These are phyloP conservation scores for Thielaviopsis musarum DNA, from an alignment of 2,329 filamentous ascomycete genomes.

Conservation along the genomic window DNA sequence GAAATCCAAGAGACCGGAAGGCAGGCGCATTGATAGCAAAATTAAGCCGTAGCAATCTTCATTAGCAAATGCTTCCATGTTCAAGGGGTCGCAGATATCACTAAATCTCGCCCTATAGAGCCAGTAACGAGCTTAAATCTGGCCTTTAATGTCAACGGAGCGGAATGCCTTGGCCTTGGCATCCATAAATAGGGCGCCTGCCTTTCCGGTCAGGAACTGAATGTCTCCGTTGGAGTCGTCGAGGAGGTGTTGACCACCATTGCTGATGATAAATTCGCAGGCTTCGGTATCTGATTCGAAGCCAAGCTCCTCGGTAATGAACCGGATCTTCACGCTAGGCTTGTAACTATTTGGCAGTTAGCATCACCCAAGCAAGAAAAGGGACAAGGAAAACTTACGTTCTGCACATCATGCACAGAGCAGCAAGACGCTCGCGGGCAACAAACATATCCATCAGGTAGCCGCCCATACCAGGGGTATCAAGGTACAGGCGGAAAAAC, in stretches of 20 bases:
- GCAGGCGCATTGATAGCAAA: no score
- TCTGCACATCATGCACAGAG: slow-evolving; percentile 84
- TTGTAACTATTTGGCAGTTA: slow-evolving; percentile 54
- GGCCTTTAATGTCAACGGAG: slow-evolving; percentile 91
- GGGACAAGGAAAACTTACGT: slow-evolving; percentile 46
- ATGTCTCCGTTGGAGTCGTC: slow-evolving; percentile 44
- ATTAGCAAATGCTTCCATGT: background rate
- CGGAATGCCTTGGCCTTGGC: slow-evolving; percentile 60
- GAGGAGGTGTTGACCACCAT: slow-evolving; percentile 59
- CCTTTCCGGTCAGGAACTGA: slow-evolving; percentile 56
- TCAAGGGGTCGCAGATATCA: no score
- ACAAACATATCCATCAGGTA: slow-evolving; percentile 99
- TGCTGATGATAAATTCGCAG: slow-evolving; percentile 73
- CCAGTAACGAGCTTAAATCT: slow-evolving; percentile 41
- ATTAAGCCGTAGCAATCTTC: background rate
- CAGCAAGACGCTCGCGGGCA: slow-evolving; percentile 76
- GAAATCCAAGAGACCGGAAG: no score
- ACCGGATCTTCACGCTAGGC: slow-evolving; percentile 72
- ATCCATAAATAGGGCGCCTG: slow-evolving; percentile 53
- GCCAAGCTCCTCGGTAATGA: slow-evolving; percentile 87
- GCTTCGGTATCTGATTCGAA: slow-evolving; percentile 89
- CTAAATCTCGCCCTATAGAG: no score
- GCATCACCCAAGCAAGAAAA: background rate
- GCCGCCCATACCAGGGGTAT: slow-evolving; percentile 90
- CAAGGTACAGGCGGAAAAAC: slow-evolving; percentile 91